A percentile compares a stretch with the other conserved stretches of the same genome.
These are phyloP conservation scores for Dendrobium catenatum DNA, from an alignment of 106 monocot genomes.

Conservation along the genomic window DNA sequence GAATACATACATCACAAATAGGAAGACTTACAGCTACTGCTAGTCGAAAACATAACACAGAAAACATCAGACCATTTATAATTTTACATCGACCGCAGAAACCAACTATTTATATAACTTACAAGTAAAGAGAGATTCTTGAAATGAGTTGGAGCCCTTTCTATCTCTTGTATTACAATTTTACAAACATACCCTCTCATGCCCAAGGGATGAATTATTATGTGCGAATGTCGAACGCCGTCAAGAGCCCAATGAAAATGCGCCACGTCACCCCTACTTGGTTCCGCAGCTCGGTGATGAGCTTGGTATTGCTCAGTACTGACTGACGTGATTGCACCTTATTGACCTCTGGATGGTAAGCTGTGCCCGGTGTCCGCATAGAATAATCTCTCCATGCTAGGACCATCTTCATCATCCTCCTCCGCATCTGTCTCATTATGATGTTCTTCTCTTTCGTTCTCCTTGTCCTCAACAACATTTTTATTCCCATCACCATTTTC, in stretches of 20 bases:
- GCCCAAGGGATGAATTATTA: not conserved
- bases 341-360: too few species aligned
- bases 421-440: not conserved
- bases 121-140: conserved; percentile 10
- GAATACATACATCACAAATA: not conserved
- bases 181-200: conserved; percentile 3
- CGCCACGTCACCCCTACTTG: too few species aligned
- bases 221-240: too few species aligned
- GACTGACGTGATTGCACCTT: too few species aligned
- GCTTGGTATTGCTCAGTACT: too few species aligned
- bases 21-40: not conserved
- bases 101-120: not conserved
- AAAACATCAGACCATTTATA: not conserved
- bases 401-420: not conserved
- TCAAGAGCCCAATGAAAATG: too few species aligned
- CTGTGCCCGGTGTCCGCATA: too few species aligned
- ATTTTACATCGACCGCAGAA: not conserved
- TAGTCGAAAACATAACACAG: not conserved
- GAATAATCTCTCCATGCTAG: not conserved
- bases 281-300: too few species aligned
- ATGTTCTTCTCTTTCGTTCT: not conserved
- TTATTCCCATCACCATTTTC: not conserved
- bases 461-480: not conserved
- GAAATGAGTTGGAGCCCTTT: not conserved
- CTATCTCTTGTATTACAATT: conserved; percentile 8